Evolutionary conservation across 2,329 filamentous ascomycete species (phyloP).

Genomic region (Diaporthe batatas): DNA sequence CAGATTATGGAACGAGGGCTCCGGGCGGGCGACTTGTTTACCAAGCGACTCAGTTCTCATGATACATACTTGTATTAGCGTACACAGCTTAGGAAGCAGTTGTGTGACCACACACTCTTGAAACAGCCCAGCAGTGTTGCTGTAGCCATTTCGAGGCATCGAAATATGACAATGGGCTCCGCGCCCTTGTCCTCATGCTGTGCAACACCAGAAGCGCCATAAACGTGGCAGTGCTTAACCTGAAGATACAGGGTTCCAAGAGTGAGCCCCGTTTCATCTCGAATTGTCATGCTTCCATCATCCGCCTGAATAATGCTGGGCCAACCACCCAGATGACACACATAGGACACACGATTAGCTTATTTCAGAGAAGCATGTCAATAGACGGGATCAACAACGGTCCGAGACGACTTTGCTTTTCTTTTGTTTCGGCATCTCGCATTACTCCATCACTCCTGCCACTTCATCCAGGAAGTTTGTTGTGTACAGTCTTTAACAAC

Average conservation of each 20-base stretch:
- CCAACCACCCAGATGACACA: no score
- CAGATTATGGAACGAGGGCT: not conserved
- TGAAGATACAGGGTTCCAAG: no score
- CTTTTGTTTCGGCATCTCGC: not conserved
- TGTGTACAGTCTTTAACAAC: no score
- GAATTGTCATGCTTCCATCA: no score
- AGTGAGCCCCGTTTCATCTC: not conserved
- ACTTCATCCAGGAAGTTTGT: not conserved
- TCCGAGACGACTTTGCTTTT: not conserved
- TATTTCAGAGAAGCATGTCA: no score
- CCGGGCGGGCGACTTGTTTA: no score
- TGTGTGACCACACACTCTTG: not conserved
- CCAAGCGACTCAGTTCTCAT: not conserved
- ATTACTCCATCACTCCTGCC: not conserved
- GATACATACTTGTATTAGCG: no score
- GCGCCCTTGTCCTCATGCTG: not conserved
- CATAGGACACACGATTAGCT: not conserved
- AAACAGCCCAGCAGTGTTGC: not conserved
- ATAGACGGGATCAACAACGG: not conserved
- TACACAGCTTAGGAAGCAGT: not conserved
- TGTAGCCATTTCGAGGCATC: not conserved
- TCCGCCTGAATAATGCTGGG: no score
- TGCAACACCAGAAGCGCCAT: not conserved
- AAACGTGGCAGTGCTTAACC: not conserved
- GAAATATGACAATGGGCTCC: not conserved